Evolutionary conservation across 331 rosid genomes (phyloP), one percentile per base, ranked within the genome.

Genomic region (Rhamnella rubrinervis): DNA sequence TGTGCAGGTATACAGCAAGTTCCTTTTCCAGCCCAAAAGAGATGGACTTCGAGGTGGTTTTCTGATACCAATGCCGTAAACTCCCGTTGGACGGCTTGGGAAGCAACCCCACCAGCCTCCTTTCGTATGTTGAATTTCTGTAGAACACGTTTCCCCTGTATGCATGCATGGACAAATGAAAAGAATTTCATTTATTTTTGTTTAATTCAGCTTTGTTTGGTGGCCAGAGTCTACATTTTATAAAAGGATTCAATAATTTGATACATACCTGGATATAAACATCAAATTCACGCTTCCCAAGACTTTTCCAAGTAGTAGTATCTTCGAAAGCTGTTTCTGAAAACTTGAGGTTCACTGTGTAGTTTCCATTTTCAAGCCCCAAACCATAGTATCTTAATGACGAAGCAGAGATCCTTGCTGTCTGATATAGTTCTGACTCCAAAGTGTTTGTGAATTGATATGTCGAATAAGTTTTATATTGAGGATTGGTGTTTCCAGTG

Each of bases 1-100:
- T 80, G 89, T 0, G 0, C 5, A 59, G 96, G 98, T 55, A 87
- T 69, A 72, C 95, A 89, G 62, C 91, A 86, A 37, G 92, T 89
- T 28, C 96, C 96, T 75, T 92, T 92, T 37, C 98, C 98, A 13
- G 93, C 96, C 98, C 96, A 89, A 63, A 84, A 87, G 49, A 92
- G 87, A 83, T 89, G 98, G 69, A 89, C 73, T 71, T 89, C 98
- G 23, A 92, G 68, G 79, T 73, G 72, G 77, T 88, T 89, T 75
- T 81, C 84, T 18, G 89, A 65, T 52, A 92, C 90, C 50, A 17
- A 66, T 68, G 68, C 87, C 35, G 31, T 70, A 66, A 71, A 87
- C 55, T 70, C 55, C 81, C 0, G 83, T 57, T 12, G 50, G 9
- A 88, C 79, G 31, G 88, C 84, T 49, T 21, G 77, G 31, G 21